These are phyloP conservation scores for Dimocarpus longan DNA, from an alignment of 345 rosid genomes.

Conservation along the genomic window DNA sequence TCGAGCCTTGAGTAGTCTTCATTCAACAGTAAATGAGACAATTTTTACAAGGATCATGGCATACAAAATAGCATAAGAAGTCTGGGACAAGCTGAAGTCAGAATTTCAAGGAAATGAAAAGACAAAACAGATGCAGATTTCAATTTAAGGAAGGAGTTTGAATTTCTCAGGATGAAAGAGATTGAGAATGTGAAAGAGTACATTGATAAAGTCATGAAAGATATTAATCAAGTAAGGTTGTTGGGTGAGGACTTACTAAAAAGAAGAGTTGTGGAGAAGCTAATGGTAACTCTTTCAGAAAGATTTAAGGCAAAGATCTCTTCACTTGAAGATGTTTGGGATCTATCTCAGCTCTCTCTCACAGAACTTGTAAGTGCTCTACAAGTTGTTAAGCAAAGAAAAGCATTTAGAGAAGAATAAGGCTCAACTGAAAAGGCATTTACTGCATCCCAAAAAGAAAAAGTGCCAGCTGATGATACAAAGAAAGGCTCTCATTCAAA, in stretches of 20 bases:
- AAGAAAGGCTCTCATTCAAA: background rate
- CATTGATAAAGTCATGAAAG: background rate
- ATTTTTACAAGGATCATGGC: no score
- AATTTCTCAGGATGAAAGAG: background rate
- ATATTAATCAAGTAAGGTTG: background rate
- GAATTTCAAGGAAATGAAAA: no score
- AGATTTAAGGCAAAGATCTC: slow-evolving; percentile 4
- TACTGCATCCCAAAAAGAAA: background rate
- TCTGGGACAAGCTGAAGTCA: no score
- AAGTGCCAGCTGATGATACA: background rate
- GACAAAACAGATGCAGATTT: background rate
- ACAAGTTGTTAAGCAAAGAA: background rate
- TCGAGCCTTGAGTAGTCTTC: background rate
- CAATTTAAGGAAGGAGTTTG: background rate
- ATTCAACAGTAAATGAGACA: background rate
- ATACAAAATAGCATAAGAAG: no score
- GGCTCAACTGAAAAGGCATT: background rate
- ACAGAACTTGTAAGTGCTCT: background rate
- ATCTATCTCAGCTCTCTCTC: background rate
- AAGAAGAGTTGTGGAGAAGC: background rate
- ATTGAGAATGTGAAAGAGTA: background rate
- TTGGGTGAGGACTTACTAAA: background rate
- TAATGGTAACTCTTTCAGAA: background rate
- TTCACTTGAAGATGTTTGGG: background rate
- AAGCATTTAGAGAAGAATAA: background rate